Evolutionary conservation across 306 rosid genomes (phyloP), one percentile per base, ranked within the genome.

Genomic region (Arachis hypogaea): DNA sequence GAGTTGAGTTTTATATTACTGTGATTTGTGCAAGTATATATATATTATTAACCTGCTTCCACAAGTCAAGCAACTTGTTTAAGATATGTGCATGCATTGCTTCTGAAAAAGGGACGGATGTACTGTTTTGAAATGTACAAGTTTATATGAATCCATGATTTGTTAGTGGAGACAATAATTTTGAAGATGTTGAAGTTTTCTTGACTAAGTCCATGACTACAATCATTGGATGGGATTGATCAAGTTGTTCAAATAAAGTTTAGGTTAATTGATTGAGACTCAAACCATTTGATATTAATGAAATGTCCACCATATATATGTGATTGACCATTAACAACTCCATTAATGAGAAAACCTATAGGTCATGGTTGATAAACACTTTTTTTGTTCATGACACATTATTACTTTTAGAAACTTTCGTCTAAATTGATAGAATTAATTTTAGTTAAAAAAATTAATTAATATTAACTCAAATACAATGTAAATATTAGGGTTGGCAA

Each of bases 241-340:
- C 28, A 41, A n/a, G 18, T 55, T 18, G 52, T 69, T 59, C 8
- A 5, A 36, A 29, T 7, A 40, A 22, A 4, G 6, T 7, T 29
- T 14, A 46, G 49, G 5, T 72, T 72, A 47, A 72, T 59, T 72
- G 59, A 72, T 59, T 46, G 59, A 72, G 49, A 59, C 59, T 72
- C 14, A 72, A 72, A 10, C 46, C 28, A 12, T 33, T 9, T 58
- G 58, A 58, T 30, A 44, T 10, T 3, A 7, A 44, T 57, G 65
- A 56, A 57, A 43, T 55, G 40, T 54, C 12, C 63, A 54, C 63
- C 3, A 1, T 22, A 3, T 5, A 1, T 22, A 3, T 5, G 36
- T 18, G 29, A 55, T 16, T 6, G 18, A 55, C 52, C 9, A 55
- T 42, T 69, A 60, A 43, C n/a, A 11, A 12, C 0, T 42, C 18